Evolutionary conservation across 768 basidiomycete genomes (phyloP).

Genomic region (Pleurotus platypus): DNA sequence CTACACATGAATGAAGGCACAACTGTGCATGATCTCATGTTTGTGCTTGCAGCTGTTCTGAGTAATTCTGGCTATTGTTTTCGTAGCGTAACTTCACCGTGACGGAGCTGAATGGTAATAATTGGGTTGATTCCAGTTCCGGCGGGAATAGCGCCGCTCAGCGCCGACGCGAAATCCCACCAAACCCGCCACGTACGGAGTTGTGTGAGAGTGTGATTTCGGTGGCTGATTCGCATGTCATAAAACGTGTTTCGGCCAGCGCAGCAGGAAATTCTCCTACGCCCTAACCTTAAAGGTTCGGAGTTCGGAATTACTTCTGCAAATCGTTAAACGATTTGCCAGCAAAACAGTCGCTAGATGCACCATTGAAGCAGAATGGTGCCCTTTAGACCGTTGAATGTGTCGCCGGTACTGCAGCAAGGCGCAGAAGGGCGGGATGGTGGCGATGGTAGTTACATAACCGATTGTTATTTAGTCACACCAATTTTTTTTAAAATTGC

Average conservation of each 20-base stretch:
- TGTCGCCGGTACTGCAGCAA: background rate
- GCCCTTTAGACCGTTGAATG: background rate
- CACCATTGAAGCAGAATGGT: background rate
- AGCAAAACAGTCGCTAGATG: background rate
- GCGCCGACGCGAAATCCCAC: background rate
- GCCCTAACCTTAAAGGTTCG: constrained; percentile 3
- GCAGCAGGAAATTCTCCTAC: background rate
- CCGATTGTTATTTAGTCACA: background rate
- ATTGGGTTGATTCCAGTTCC: background rate
- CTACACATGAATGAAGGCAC: background rate
- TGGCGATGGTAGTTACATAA: background rate
- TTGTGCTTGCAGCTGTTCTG: background rate
- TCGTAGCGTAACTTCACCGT: too few relatives aligned
- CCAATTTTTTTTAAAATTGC: background rate
- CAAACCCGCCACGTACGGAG: background rate
- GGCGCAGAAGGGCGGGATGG: background rate
- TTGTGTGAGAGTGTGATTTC: background rate
- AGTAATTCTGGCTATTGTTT: background rate
- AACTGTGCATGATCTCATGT: background rate
- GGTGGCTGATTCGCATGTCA: background rate
- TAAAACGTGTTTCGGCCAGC: constrained; percentile 10
- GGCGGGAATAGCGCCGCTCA: background rate
- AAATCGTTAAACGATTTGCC: background rate
- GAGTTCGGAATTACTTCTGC: background rate
- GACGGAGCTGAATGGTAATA: background rate